Base-by-base conservation (phyloP, 441 rosid species). In the Euphorbia corollata region DNA sequence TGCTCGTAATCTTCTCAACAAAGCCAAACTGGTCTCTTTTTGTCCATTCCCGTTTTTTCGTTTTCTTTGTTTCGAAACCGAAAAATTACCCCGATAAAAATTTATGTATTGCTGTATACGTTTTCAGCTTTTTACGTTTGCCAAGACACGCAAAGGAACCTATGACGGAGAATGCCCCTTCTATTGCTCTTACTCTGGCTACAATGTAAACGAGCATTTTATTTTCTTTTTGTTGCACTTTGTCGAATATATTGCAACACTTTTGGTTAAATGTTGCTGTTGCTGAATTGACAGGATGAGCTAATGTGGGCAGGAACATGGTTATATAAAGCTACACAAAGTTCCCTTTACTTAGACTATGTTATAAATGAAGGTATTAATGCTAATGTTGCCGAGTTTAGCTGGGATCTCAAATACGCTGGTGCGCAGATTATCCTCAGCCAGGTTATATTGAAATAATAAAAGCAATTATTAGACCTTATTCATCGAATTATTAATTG, bases 161-260 rank as follows among this genome's bases (percentile, higher is more conserved):
- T 93, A 38, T 59, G 96, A 89, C 55, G 97, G 99, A 77, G 99
- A 89, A 80, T 93, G 97, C 77, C 97, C 99, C 48, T 93, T 87
- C 78, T 91, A 91, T 63, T 93, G 97, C 81, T 93, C 99, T 41
- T 78, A 57, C 83, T 87, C 96, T 8, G 99, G 99, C 76, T 93
- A 85, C 75, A 78, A 91, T 30, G 98, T 93, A 82, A 68, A 47
- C 51, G 3, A 27, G 27, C 41, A 55, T 61, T 7, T 34, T 64
- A 15, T 48, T 19, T n/a, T 19, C 5, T n/a, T 27, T 27, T 27
- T 27, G 32, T 27, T 27, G 4, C 32, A 27, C 32, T 27, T 1
- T 27, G 32, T 27, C 32, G 4, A 4, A 27, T 1, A 27, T 27
- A 27, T 27, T 27, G 32, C 32, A 4, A 27, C 32, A 27, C 32